Evolutionary conservation across 768 basidiomycete genomes (phyloP), one percentile per base, ranked within the genome.

Genomic region (Leucosporidium scottii): DNA sequence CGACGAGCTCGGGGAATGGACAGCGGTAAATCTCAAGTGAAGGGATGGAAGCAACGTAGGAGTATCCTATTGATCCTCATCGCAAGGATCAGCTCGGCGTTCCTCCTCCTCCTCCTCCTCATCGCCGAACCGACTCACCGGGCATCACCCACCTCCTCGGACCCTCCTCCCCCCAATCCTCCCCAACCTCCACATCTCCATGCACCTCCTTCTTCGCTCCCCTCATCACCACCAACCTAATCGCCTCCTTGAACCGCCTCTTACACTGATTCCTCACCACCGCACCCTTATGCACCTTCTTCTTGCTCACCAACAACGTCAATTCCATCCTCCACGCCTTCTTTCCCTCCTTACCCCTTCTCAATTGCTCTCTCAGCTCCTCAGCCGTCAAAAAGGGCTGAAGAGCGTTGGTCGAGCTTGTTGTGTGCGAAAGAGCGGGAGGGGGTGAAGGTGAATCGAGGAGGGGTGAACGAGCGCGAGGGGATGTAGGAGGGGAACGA

Each of bases 221-320:
- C 6, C 71, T 50, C n/a, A 53, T 59, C 0, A 72, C 67, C 1
- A 72, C 70, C 31, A 68, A 20, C 59, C 70, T 50, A 1, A 72
- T 36, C 10, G 62, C 67, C 54, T 72, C 67, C 31, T 64, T 57
- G 23, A 68, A 49, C 57, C 70, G 20, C 18, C 70, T 23, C 54
- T 68, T 68, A 18, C 60, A 63, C 48, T 61, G 36, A 25, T 68
- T 66, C 28, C 70, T 25, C 1, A 72, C 23, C 20, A 63, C 61
- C 17, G 70, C 70, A 17, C 39, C 48, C 62, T 68, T 68, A 62
- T 68, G 67, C 28, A 68, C 67, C 48, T 66, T 66, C 61, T 68
- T 68, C 67, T 72, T 72, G 12, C 53, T 27, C 9, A 55, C 67
- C 7, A 72, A n/a, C 15, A 72, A n/a, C 8, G 67, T 72, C 34